Conservation (phyloP, 2,329 filamentous ascomycete genomes). For the Fusarium buharicum region DNA sequence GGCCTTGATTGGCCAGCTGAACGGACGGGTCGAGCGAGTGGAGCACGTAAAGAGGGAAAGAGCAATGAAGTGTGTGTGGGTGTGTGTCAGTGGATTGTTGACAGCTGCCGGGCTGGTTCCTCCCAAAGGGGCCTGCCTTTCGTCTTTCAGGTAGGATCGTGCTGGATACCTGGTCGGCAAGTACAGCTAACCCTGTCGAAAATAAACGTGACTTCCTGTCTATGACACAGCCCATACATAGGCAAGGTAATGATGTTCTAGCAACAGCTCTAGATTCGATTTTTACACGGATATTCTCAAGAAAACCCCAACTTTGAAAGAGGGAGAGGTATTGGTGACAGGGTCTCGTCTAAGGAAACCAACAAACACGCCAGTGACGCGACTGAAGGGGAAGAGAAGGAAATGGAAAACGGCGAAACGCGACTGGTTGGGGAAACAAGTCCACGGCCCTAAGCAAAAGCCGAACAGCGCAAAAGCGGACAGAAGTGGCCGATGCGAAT, state of each 20-base stretch:
- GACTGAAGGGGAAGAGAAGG: constrained; percentile 21
- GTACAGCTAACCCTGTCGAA: constrained; percentile 28
- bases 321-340: constrained; percentile 15
- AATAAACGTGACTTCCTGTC: not conserved
- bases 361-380: constrained; percentile 23
- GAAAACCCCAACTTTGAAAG: not conserved
- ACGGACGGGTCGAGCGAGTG: constrained; percentile 25
- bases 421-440: constrained; percentile 37
- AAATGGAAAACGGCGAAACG: constrained; percentile 36
- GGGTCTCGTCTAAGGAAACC: not conserved
- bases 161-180: constrained; percentile 40
- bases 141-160: constrained; percentile 42
- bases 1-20: constrained; percentile 11
- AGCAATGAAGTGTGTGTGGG: constrained; percentile 37
- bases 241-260: not conserved
- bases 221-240: not conserved
- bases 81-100: constrained; percentile 41
- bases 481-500: constrained; percentile 42
- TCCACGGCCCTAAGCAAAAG: constrained; percentile 38
- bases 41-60: constrained; percentile 37
- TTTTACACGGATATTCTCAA: not conserved
- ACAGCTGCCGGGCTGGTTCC: constrained; percentile 44
- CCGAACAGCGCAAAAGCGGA: constrained; percentile 41
- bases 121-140: constrained; percentile 41
- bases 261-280: not conserved